Evolutionary conservation across 1,284 basidiomycete species (phyloP).

Genomic region (Marasmius sp.): DNA sequence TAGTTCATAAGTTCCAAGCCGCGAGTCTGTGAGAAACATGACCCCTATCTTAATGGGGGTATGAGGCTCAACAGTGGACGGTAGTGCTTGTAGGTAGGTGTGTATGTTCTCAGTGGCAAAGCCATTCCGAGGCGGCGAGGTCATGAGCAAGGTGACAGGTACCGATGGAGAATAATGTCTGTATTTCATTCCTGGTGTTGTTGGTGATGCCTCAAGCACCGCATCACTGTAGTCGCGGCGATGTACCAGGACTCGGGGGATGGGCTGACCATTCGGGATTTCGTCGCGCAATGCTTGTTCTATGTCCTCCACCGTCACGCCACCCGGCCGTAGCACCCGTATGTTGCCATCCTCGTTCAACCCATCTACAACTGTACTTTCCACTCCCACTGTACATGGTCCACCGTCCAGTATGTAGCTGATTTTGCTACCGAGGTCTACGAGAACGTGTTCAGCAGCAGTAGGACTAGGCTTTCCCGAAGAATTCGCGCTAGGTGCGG

Average conservation of each 20-base stretch:
- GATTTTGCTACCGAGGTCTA: conserved; percentile 78
- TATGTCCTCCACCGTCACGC: conserved; percentile 89
- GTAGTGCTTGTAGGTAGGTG: conserved; percentile 43
- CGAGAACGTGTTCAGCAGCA: conserved; percentile 81
- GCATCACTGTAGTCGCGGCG: conserved; percentile 71
- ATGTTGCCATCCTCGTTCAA: conserved; percentile 70
- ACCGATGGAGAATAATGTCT: conserved; percentile 92
- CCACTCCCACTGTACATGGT: conserved; percentile 84
- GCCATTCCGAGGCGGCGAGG: conserved; percentile 41
- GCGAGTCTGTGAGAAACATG: conserved; percentile 67
- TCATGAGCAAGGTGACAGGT: conserved; percentile 76
- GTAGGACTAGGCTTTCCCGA: conserved; percentile 96
- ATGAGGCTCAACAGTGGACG: conserved; percentile 16
- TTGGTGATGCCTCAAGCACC: conserved; percentile 72
- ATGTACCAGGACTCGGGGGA: conserved; percentile 70
- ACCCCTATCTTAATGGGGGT: conserved; percentile 59
- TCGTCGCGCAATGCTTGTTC: conserved; percentile 56
- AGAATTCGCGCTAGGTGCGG: conserved; percentile 95
- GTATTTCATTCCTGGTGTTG: conserved; percentile 99
- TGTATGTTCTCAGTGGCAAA: conserved; percentile 27
- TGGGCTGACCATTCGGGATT: conserved; percentile 25
- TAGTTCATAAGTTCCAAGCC: conserved; percentile 41
- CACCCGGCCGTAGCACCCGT: conserved; percentile 89
- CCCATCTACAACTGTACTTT: conserved; percentile 95
- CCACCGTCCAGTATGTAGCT: conserved; percentile 92